Conservation (phyloP, 1,139 yeast species). For the Geotrichum australiense region DNA sequence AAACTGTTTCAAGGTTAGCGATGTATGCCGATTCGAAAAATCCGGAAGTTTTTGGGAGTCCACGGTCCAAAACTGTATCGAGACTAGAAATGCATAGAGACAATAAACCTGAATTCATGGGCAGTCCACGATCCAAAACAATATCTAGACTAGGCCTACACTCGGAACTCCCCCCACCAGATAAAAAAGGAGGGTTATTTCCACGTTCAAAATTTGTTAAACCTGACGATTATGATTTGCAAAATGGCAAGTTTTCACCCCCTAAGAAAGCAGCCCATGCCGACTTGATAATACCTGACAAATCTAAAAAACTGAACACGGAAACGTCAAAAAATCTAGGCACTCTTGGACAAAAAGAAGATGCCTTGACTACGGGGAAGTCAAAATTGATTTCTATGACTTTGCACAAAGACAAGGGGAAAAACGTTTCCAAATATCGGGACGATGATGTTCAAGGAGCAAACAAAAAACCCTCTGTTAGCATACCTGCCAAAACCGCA, state of each 20-base stretch:
- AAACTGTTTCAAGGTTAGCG: slow-evolving; percentile 3
- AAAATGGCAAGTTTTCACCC: neutral
- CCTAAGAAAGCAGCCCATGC: no score
- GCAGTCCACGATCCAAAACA: slow-evolving; percentile 1
- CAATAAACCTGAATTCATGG: neutral
- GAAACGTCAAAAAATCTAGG: no score
- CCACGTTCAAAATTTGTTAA: neutral
- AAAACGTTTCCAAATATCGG: neutral
- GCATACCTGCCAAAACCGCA: slow-evolving; percentile 1
- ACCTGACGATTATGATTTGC: neutral
- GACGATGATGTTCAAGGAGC: neutral
- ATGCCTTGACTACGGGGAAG: neutral
- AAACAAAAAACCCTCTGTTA: no score
- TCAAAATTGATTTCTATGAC: slow-evolving; percentile 6
- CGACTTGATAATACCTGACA: no score
- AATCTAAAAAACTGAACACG: neutral
- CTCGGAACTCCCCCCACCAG: neutral
- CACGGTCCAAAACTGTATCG: neutral
- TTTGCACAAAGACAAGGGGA: slow-evolving; percentile 1
- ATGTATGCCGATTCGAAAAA: slow-evolving; percentile 3
- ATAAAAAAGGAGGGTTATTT: neutral
- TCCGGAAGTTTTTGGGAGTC: neutral
- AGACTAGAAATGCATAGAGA: neutral
- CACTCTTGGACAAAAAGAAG: no score
- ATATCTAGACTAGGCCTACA: slow-evolving; percentile 4